These are phyloP conservation scores for Trichoderma simmonsii DNA, from an alignment of 2,329 filamentous ascomycete genomes.

Conservation along the genomic window DNA sequence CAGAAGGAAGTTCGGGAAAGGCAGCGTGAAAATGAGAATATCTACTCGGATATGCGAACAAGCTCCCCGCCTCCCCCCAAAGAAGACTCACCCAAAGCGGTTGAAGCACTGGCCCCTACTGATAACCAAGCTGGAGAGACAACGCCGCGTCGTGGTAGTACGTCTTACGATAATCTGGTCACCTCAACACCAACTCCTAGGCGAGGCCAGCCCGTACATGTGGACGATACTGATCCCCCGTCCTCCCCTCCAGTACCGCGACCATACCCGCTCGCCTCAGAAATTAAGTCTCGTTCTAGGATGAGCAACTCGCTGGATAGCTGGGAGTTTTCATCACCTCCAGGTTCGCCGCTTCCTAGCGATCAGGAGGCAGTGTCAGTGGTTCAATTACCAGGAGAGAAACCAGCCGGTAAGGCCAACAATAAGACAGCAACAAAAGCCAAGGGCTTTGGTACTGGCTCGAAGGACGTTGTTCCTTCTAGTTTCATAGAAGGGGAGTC, in stretches of 20 bases:
- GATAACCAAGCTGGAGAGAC: conserved; percentile 34
- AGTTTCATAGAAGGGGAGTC: conserved; percentile 22
- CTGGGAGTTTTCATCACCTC: conserved; percentile 58
- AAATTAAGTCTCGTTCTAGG: conserved; percentile 50
- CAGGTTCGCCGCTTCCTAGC: conserved; percentile 46
- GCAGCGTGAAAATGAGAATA: conserved; percentile 61
- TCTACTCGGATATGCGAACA: conserved; percentile 67
- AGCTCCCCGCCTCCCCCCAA: conserved; percentile 35
- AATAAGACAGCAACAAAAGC: conserved; percentile 17
- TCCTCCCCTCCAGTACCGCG: conserved; percentile 58
- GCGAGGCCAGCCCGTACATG: conserved; percentile 48
- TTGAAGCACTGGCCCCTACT: not conserved
- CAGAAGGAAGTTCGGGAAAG: conserved; percentile 75
- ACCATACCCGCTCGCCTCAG: conserved; percentile 49
- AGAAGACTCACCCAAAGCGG: conserved; percentile 21
- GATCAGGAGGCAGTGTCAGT: conserved; percentile 26
- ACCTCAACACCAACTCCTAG: conserved; percentile 60
- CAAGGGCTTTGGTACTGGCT: not conserved
- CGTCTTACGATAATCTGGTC: conserved; percentile 50
- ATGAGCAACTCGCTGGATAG: conserved; percentile 33
- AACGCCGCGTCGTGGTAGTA: conserved; percentile 44
- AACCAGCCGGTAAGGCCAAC: conserved; percentile 19
- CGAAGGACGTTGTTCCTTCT: conserved; percentile 30
- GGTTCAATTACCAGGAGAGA: conserved; percentile 20
- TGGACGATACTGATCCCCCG: conserved; percentile 51